These are phyloP conservation scores for Carex pumila DNA, from an alignment of 176 grass and related monocot genomes.

Conservation along the genomic window DNA sequence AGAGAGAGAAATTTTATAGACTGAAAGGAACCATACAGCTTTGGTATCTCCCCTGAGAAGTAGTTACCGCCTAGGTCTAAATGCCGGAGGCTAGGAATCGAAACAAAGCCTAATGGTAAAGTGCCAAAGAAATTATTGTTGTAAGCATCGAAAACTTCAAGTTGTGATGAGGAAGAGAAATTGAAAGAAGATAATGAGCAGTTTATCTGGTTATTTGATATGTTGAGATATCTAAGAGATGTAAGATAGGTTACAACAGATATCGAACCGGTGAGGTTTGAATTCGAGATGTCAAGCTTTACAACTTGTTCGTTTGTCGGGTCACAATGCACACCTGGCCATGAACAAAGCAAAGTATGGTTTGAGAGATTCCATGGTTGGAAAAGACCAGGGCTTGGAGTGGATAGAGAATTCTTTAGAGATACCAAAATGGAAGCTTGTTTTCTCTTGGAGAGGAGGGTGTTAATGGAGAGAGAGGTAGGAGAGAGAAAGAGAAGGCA, in stretches of 20 bases:
- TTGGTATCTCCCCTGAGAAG: constrained; percentile 52
- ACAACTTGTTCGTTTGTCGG: constrained; percentile 22
- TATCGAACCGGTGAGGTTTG: constrained; percentile 53
- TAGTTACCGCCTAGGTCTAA: constrained; percentile 78
- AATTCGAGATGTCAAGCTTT: constrained; percentile 45
- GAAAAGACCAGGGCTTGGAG: constrained; percentile 14
- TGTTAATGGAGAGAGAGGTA: neutral
- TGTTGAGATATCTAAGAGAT: constrained; percentile 42
- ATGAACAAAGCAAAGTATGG: constrained; percentile 40
- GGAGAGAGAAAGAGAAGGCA: constrained; percentile 8
- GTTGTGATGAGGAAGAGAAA: constrained; percentile 24
- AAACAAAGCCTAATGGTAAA: constrained; percentile 22
- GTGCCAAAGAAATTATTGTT: constrained; percentile 57
- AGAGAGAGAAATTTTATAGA: constrained; percentile 50
- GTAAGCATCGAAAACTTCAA: constrained; percentile 59
- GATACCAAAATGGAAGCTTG: constrained; percentile 43
- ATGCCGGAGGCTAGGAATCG: constrained; percentile 23
- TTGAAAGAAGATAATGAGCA: constrained; percentile 27
- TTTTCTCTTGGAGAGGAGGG: constrained; percentile 10
- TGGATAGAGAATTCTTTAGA: constrained; percentile 38
- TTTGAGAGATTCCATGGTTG: constrained; percentile 38
- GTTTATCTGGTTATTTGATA: constrained; percentile 85
- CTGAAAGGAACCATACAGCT: constrained; percentile 26
- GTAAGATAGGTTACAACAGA: constrained; percentile 15
- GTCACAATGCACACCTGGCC: constrained; percentile 44